phyloP scores from a whole-genome alignment of 495 filamentous ascomycete species.

The Cercophora sp. region DNA sequence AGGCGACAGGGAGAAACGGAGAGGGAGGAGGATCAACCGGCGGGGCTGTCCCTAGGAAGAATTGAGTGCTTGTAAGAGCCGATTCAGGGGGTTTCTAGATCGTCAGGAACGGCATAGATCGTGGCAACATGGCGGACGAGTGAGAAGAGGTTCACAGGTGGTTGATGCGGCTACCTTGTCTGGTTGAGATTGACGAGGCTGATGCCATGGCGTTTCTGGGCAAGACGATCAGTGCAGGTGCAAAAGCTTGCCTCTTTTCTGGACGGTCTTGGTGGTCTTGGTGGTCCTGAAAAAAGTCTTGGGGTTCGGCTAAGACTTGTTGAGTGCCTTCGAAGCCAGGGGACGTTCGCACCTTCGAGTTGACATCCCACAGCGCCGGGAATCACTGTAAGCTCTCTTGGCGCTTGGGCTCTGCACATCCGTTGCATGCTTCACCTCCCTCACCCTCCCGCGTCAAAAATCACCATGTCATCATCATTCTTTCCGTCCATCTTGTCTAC shows the following conservation, averaged over 20 bases:
- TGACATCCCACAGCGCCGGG: constrained; percentile 5
- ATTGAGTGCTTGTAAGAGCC: neutral
- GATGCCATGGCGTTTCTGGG: constrained; percentile 4
- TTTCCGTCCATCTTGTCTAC: neutral
- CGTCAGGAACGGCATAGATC: neutral
- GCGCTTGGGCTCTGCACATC: no score
- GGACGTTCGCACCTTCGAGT: neutral
- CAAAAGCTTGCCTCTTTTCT: neutral
- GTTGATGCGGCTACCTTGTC: no score
- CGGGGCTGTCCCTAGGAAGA: no score
- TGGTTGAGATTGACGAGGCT: neutral
- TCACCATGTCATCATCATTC: neutral
- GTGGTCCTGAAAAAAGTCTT: neutral
- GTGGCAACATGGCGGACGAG: neutral
- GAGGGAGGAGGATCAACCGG: no score
- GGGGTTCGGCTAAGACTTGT: neutral
- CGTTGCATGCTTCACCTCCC: no score
- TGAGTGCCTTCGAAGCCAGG: neutral
- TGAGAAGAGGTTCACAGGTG: no score
- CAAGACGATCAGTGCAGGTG: neutral
- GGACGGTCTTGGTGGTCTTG: neutral
- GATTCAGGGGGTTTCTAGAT: neutral
- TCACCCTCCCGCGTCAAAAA: no score
- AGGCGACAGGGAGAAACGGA: neutral
- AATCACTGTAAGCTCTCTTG: constrained; percentile 9